phyloP scores from a whole-genome alignment of 2,329 filamentous ascomycete species.

The Zymoseptoria brevis region DNA sequence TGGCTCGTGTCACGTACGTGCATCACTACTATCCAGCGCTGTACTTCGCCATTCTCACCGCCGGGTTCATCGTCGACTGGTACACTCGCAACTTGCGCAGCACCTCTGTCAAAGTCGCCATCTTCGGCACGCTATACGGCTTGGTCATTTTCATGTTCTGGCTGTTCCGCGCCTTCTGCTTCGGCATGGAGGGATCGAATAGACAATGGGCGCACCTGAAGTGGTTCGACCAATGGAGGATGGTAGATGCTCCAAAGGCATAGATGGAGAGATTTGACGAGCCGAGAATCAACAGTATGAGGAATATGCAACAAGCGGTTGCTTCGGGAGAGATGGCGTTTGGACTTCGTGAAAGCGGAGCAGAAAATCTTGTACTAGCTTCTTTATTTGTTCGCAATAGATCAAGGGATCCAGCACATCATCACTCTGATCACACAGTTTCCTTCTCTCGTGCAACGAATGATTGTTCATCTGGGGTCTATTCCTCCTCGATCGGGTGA shows the following conservation, averaged over 20 bases:
- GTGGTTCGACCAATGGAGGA: slow-evolving; percentile 84
- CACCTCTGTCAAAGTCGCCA: slow-evolving; percentile 51
- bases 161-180: slow-evolving; percentile 87
- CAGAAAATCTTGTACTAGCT: slow-evolving; percentile 6
- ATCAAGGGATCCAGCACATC: neutral
- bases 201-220: slow-evolving; percentile 83
- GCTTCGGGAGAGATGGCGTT: slow-evolving; percentile 3
- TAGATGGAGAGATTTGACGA: slow-evolving; percentile 23
- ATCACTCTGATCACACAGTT: neutral
- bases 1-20: slow-evolving; percentile 98
- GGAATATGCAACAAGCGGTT: neutral
- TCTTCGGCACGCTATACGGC: slow-evolving; percentile 70
- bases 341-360: slow-evolving; percentile 4
- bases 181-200: slow-evolving; percentile 85
- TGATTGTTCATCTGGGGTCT: neutral
- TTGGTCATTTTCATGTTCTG: slow-evolving; percentile 74
- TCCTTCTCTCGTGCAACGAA: neutral
- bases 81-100: slow-evolving; percentile 59
- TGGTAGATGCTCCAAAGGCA: slow-evolving; percentile 49
- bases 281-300: neutral
- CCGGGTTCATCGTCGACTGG: slow-evolving; percentile 87
- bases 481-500: neutral
- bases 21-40: slow-evolving; percentile 98
- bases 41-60: slow-evolving; percentile 87
- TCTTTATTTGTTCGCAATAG: neutral